Conservation (phyloP, 352 stramenopile genomes). For the Pythium dissimile region DNA sequence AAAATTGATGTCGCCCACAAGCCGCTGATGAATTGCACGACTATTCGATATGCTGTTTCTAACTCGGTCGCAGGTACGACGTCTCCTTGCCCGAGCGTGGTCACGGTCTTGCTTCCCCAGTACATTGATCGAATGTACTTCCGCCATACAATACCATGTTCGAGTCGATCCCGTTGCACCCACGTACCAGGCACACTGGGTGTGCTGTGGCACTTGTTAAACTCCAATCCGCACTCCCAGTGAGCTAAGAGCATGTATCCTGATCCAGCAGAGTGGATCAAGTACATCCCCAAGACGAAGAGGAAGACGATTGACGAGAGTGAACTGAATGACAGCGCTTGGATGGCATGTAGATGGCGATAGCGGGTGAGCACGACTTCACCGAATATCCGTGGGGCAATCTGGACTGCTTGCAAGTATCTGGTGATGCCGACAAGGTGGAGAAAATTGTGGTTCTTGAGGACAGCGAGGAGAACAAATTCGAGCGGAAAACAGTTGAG, state of each 20-base stretch:
- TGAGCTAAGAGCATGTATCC: slow-evolving; percentile 60
- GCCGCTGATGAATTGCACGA: slow-evolving; percentile 56
- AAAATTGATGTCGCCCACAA: slow-evolving; percentile 69
- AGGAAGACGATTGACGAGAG: slow-evolving; percentile 39
- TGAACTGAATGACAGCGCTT: slow-evolving; percentile 45
- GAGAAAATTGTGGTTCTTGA: slow-evolving; percentile 38
- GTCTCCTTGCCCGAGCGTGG: slow-evolving; percentile 66
- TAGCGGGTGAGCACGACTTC: slow-evolving; percentile 22
- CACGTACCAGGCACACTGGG: slow-evolving; percentile 31
- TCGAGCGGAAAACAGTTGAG: slow-evolving; percentile 45
- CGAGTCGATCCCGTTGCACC: slow-evolving; percentile 58
- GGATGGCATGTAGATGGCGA: slow-evolving; percentile 19
- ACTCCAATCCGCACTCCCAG: slow-evolving; percentile 26
- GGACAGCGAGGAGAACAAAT: slow-evolving; percentile 11
- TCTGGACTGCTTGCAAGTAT: slow-evolving; percentile 20
- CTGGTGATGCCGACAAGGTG: slow-evolving; percentile 38
- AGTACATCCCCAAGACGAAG: slow-evolving; percentile 44
- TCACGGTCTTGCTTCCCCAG: slow-evolving; percentile 70
- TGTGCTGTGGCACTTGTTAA: slow-evolving; percentile 16
- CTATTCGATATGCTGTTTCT: slow-evolving; percentile 57
- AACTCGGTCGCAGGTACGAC: slow-evolving; percentile 47
- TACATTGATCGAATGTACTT: slow-evolving; percentile 64
- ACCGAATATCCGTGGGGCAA: slow-evolving; percentile 18
- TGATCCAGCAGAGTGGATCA: slow-evolving; percentile 47
- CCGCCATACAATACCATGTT: slow-evolving; percentile 36